Conservation (phyloP, 208 protist species). For the Leishmania major region DNA sequence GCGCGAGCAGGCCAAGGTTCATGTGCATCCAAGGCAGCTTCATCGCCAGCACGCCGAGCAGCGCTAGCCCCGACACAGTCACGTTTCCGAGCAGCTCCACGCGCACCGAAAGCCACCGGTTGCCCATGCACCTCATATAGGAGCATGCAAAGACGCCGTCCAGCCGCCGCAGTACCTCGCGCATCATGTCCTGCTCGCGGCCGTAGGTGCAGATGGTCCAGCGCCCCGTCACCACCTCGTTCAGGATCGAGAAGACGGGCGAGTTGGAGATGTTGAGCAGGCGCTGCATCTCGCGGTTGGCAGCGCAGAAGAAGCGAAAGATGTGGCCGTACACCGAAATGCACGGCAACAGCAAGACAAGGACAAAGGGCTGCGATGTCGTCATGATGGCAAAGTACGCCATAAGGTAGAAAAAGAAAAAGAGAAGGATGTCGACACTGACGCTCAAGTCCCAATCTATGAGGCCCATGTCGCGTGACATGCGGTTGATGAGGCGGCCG, state of each 20-base stretch:
- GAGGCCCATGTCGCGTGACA: conserved; percentile 86
- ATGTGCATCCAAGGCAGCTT: conserved; percentile 23
- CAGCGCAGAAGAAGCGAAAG: conserved; percentile 62
- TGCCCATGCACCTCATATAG: conserved; percentile 41
- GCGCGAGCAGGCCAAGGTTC: conserved; percentile 49
- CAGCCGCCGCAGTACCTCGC: conserved; percentile 38
- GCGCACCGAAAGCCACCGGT: conserved; percentile 86
- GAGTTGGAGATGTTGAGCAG: conserved; percentile 75
- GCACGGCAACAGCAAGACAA: too few relatives aligned
- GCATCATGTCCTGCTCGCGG: conserved; percentile 34
- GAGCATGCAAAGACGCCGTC: conserved; percentile 48
- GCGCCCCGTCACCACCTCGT: conserved; percentile 63
- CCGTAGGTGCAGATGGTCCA: conserved; percentile 79
- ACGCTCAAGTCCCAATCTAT: conserved; percentile 71
- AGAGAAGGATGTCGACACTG: not conserved
- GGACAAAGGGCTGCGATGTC: conserved; percentile 2
- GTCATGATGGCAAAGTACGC: conserved; percentile 50
- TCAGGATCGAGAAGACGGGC: conserved; percentile 82
- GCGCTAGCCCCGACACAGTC: conserved; percentile 10
- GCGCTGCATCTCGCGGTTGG: conserved; percentile 85
- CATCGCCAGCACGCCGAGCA: not conserved
- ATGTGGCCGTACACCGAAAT: conserved; percentile 63
- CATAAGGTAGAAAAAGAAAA: conserved; percentile 38
- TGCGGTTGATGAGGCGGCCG: conserved; percentile 95
- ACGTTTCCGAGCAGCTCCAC: conserved; percentile 76